Base-by-base conservation (phyloP, 2,329 filamentous ascomycete genomes). In the Hypoxylon sp. region DNA sequence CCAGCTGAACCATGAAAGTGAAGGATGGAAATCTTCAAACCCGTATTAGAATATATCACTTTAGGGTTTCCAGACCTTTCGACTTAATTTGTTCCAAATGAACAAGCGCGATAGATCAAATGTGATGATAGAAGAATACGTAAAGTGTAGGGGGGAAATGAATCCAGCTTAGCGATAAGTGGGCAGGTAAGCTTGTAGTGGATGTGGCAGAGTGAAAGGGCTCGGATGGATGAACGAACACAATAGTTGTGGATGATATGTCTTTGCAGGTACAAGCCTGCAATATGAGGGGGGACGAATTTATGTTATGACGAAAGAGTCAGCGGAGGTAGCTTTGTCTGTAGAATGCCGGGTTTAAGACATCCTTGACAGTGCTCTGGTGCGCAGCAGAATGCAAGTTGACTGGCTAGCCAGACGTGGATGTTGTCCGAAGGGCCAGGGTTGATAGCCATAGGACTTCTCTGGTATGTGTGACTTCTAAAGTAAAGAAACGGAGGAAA, bases 361-460 rank as follows among this genome's bases (percentile, higher is more conserved):
- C n/a, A 69, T 61, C 67, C 67, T 46, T 65, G 67, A 57, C 41
- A 67, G 64, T n/a, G n/a, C n/a, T n/a, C n/a, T n/a, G n/a, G 67
- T 67, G 64, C 51, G 54, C 52, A 30, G 19, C 34, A 58, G 55
- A 43, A 21, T 41, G 37, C 25, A 46, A 61, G 34, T 34, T 59
- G 14, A 59, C 14, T 64, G 48, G 57, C n/a, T 45, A 48, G 32
- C 37, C 51, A 16, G 16, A 16, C 16, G 54, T 23, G 25, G 61
- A 46, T 57, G 39, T 53, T 30, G 37, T 47, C 19, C 16, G 5
- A 32, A 56, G 29, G 46, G 46, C 34, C 45, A 19, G 57, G 46
- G 51, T 53, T 47, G 5, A 30, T 32, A 56, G 23, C 37, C 54
- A 48, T 14, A 58, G 45, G 45, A 48, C 29, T 34, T 56, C 19